Conservation (phyloP, 345 rosid genomes). For the Aegle marmelos region DNA sequence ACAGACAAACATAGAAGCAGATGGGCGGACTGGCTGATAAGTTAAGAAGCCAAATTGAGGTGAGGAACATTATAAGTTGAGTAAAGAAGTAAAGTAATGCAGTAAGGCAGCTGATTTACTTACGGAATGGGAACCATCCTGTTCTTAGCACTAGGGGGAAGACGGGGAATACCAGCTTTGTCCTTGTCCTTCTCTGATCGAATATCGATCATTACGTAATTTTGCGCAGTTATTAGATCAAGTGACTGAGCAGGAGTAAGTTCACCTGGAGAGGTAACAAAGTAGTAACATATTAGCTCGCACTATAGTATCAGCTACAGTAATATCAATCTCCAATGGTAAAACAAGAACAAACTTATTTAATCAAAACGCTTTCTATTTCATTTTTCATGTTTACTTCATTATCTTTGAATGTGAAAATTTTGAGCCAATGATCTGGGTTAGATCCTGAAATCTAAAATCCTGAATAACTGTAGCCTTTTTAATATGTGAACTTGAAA, state of each 20-base stretch:
- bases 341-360: background rate
- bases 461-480: background rate
- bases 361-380: background rate
- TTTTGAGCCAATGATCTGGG: background rate
- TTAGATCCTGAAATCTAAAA: background rate
- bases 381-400: background rate
- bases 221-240: conserved; percentile 52
- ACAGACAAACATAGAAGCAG: background rate
- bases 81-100: background rate
- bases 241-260: conserved; percentile 86
- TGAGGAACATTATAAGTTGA: background rate
- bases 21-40: background rate
- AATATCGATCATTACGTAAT: conserved; percentile 71
- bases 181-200: conserved; percentile 95
- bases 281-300: background rate
- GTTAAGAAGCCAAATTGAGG: background rate
- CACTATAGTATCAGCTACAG: background rate
- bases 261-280: conserved; percentile 46
- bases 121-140: conserved; percentile 75
- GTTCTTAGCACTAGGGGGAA: conserved; percentile 89
- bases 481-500: background rate
- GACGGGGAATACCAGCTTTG: conserved; percentile 81
- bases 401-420: background rate
- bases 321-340: background rate
- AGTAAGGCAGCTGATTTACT: conserved; percentile 28